Evolutionary conservation across 768 basidiomycete species (phyloP).

Genomic region (Rubroboletus satanas): DNA sequence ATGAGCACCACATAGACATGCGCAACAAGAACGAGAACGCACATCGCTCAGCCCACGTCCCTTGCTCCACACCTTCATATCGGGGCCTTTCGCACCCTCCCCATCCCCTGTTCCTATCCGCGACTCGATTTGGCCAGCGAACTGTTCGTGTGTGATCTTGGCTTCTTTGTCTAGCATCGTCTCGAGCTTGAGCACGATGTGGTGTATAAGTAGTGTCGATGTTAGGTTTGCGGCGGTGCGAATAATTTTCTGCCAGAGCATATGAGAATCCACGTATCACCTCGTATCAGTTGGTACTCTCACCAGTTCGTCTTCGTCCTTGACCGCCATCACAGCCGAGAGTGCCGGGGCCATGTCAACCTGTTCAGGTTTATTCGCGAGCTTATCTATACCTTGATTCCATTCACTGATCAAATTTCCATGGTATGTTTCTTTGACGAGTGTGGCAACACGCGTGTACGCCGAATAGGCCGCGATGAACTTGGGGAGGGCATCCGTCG

Average conservation of each 20-base stretch:
- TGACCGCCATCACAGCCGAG: conserved; percentile 76
- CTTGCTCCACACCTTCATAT: conserved; percentile 90
- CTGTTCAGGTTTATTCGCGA: conserved; percentile 61
- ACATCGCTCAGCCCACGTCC: conserved; percentile 73
- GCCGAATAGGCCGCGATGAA: conserved; percentile 62
- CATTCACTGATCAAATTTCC: conserved; percentile 90
- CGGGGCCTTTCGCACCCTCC: conserved; percentile 73
- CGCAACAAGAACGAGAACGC: conserved; percentile 28
- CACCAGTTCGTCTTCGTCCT: conserved; percentile 90
- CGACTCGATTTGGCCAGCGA: conserved; percentile 82
- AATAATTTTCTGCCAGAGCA: conserved; percentile 59
- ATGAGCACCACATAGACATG: conserved; percentile 3
- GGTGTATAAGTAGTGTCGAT: conserved; percentile 78
- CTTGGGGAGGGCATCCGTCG: conserved; percentile 69
- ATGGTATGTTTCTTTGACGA: conserved; percentile 77
- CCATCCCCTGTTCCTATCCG: conserved; percentile 72
- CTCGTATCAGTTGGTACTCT: conserved; percentile 26
- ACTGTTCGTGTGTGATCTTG: conserved; percentile 83
- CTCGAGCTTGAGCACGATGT: conserved; percentile 86
- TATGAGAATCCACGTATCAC: conserved; percentile 7
- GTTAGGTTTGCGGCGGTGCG: conserved; percentile 75
- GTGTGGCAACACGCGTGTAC: conserved; percentile 62
- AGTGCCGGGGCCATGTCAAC: conserved; percentile 77
- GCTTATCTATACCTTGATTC: conserved; percentile 58
- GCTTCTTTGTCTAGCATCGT: conserved; percentile 88